Evolutionary conservation across 2,329 filamentous ascomycete genomes (phyloP), one percentile per base, ranked within the genome.

Genomic region (Hypoxylon sp.): DNA sequence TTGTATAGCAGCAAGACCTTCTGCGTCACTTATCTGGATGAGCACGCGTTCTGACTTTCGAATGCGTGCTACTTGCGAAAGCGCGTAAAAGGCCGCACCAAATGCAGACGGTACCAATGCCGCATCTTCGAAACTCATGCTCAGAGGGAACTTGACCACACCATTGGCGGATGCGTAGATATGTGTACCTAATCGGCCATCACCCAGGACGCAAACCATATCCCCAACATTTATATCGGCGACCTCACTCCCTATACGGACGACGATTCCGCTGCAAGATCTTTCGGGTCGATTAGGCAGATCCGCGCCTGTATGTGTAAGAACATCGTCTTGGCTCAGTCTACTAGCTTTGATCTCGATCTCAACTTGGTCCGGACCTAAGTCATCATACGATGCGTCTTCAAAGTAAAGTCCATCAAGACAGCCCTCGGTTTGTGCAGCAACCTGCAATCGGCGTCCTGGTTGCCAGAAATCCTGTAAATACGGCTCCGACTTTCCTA

Each of bases 381-480:
- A 36, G 12, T 12, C 21, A 15, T 54, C 49, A 12, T 31, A 29
- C n/a, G 27, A 25, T 11, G 29, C 23, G 26, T 61, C 60, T 16
- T 56, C 53, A 21, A 62, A 63, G 17, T 54, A 57, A 13, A 63
- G 36, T 3, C 37, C 31, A 20, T 60, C 58, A n/a, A 60, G 43
- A 3, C 49, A 51, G 2, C 47, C 42, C 7, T 36, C 41, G 1
- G 27, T 31, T 13, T 47, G 58, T 7, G 45, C 35, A 36, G 54
- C 35, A 13, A 60, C 36, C 20, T 51, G 51, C 8, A 63, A 26
- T 13, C 38, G 49, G 8, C 61, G 51, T 12, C 42, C 43, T 11
- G 27, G 7, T 31, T 58, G 46, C 7, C 40, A 29, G 26, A 60
- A 55, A 20, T 52, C 50, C 19, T 63, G 60, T n/a, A 50, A 15